Evolutionary conservation across 805 yeast species (phyloP).

Genomic region (Nakazawaea wyomingensis): DNA sequence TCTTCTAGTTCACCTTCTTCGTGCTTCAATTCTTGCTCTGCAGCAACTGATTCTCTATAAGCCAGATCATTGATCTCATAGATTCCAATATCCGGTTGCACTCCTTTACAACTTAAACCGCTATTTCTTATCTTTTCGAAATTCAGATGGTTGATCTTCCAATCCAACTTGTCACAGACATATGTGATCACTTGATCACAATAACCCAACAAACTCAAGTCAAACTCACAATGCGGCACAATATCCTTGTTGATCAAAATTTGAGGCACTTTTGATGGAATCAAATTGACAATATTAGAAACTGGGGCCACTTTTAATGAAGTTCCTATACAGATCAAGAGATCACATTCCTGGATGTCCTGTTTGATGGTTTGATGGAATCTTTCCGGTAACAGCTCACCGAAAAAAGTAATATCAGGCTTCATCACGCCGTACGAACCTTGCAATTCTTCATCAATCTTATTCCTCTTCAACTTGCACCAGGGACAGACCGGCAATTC

Average conservation of each 20-base stretch:
- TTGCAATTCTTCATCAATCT: slow-evolving; percentile 22
- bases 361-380: slow-evolving; percentile 56
- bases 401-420: slow-evolving; percentile 91
- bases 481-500: slow-evolving; percentile 70
- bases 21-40: neutral
- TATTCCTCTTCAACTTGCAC: slow-evolving; percentile 44
- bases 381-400: slow-evolving; percentile 70
- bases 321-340: slow-evolving; percentile 82
- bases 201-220: slow-evolving; percentile 67
- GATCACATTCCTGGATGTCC: slow-evolving; percentile 68
- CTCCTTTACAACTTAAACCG: slow-evolving; percentile 23
- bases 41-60: slow-evolving; percentile 16
- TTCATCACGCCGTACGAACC: slow-evolving; percentile 73
- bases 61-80: slow-evolving; percentile 28
- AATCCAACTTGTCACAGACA: slow-evolving; percentile 49
- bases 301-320: slow-evolving; percentile 92
- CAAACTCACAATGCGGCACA: slow-evolving; percentile 72
- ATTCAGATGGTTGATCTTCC: slow-evolving; percentile 58
- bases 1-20: no score
- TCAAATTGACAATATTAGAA: slow-evolving; percentile 72
- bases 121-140: slow-evolving; percentile 31
- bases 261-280: slow-evolving; percentile 76
- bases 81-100: slow-evolving; percentile 29
- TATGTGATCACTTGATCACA: slow-evolving; percentile 80
- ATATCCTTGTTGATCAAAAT: slow-evolving; percentile 74